These are phyloP conservation scores for Raphanus raphanistrum DNA, from an alignment of 345 rosid species.

Conservation along the genomic window DNA sequence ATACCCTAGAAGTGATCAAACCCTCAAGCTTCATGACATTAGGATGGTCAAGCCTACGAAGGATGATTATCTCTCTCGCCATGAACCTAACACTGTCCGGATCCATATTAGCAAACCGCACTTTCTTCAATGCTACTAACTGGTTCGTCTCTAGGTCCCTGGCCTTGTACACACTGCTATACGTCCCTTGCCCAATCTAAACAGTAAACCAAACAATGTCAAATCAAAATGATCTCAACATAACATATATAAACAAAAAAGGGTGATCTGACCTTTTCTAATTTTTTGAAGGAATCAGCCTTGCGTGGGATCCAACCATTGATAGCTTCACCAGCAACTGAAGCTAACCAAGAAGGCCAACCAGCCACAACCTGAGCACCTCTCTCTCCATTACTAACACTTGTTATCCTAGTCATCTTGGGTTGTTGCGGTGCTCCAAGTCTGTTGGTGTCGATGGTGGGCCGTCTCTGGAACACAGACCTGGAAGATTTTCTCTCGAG, in stretches of 20 bases:
- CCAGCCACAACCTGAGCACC: conserved; percentile 83
- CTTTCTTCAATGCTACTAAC: conserved; percentile 73
- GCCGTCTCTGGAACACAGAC: conserved; percentile 37
- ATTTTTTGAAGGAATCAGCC: conserved; percentile 88
- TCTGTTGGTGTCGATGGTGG: conserved; percentile 22
- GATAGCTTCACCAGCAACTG: conserved; percentile 97
- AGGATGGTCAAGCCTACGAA: conserved; percentile 67
- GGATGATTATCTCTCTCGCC: conserved; percentile 71
- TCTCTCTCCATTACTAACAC: conserved; percentile 59
- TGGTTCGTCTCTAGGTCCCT: conserved; percentile 62
- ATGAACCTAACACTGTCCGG: conserved; percentile 73
- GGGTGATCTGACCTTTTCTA: conserved; percentile 68
- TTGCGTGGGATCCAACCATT: conserved; percentile 92
- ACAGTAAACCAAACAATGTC: conserved; percentile 24
- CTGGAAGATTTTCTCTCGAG: conserved; percentile 34
- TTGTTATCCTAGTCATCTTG: conserved; percentile 46
- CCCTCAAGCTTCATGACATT: conserved; percentile 82
- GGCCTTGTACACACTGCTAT: conserved; percentile 75
- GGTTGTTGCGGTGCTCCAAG: conserved; percentile 34
- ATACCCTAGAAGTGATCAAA: conserved; percentile 59
- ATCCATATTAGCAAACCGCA: conserved; percentile 71
- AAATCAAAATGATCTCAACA: neutral
- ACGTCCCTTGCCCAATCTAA: conserved; percentile 80
- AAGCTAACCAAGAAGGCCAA: conserved; percentile 94
- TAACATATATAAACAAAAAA: neutral